These are phyloP conservation scores for Ogataea zsoltii DNA, from an alignment of 805 yeast genomes.

Conservation along the genomic window DNA sequence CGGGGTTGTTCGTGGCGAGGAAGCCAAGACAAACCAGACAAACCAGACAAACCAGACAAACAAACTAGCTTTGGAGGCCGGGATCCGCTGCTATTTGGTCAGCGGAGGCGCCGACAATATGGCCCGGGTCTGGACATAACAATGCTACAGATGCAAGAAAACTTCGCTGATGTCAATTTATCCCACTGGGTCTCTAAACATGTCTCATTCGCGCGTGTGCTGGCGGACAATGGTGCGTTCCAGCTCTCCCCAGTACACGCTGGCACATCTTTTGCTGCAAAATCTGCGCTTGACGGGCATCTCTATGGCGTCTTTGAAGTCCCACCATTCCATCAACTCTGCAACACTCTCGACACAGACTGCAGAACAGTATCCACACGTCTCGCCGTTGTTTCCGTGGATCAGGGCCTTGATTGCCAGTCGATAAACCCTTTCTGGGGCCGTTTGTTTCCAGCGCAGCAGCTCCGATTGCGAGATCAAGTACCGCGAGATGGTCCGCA, in stretches of 20 bases:
- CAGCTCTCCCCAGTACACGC: slow-evolving; percentile 29
- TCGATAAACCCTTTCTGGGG: slow-evolving; percentile 46
- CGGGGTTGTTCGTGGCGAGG: slow-evolving; percentile 35
- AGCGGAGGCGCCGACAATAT: slow-evolving; percentile 65
- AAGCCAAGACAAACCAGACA: slow-evolving; percentile 26
- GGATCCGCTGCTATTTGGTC: slow-evolving; percentile 61
- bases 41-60: too few species aligned
- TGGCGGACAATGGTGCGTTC: too few species aligned
- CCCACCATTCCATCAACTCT: slow-evolving; percentile 69
- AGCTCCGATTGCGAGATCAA: slow-evolving; percentile 57
- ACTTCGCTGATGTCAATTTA: too few species aligned
- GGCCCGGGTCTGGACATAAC: slow-evolving; percentile 52
- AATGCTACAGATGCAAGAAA: too few species aligned
- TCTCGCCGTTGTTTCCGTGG: slow-evolving; percentile 50
- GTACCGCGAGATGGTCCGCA: slow-evolving; percentile 50
- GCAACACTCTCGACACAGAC: slow-evolving; percentile 58
- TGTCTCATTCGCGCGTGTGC: too few species aligned
- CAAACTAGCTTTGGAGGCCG: slow-evolving; percentile 38
- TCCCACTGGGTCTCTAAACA: too few species aligned
- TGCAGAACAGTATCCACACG: slow-evolving; percentile 51
- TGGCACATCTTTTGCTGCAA: slow-evolving; percentile 53
- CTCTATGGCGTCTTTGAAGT: slow-evolving; percentile 47
- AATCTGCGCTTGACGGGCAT: slow-evolving; percentile 57
- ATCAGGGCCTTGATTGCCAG: slow-evolving; percentile 53
- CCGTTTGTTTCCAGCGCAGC: slow-evolving; percentile 49